A percentile compares a stretch with the other conserved stretches of the same genome.
Conservation (phyloP, 305 asterid genomes). For the Nicotiana rustica region DNA sequence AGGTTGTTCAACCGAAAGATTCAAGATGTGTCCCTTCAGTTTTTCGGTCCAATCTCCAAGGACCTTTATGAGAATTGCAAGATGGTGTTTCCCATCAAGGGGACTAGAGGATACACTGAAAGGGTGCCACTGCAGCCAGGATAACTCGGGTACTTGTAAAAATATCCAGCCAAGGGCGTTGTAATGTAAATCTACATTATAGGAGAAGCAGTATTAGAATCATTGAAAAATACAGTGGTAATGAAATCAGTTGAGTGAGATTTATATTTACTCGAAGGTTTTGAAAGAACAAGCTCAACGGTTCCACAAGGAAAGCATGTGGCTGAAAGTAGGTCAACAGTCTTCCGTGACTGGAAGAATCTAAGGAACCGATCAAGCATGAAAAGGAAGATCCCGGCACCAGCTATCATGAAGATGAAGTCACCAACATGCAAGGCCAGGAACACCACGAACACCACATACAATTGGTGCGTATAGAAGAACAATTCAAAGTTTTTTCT, state of each 20-base stretch:
- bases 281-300: conserved; percentile 75
- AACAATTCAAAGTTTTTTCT: conserved; percentile 76
- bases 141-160: conserved; percentile 76
- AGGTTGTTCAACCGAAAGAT: conserved; percentile 45
- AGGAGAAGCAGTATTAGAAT: conserved; percentile 25
- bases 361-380: conserved; percentile 92
- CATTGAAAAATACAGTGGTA: conserved; percentile 17
- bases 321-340: conserved; percentile 68
- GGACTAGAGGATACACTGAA: conserved; percentile 93
- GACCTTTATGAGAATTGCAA: conserved; percentile 77
- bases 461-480: conserved; percentile 87
- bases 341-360: conserved; percentile 79
- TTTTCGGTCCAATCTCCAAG: conserved; percentile 82
- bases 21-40: conserved; percentile 55
- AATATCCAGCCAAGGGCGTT: conserved; percentile 91
- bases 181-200: conserved; percentile 66
- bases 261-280: conserved; percentile 66
- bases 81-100: conserved; percentile 67
- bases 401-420: conserved; percentile 66
- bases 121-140: conserved; percentile 94
- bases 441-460: conserved; percentile 72
- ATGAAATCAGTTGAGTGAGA: background rate
- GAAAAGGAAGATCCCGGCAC: conserved; percentile 79
- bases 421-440: conserved; percentile 86
- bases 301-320: conserved; percentile 81